A percentile compares a stretch with the other conserved stretches of the same genome.
Conservation (phyloP, 257 asterid genomes). For the Solanum neorickii region DNA sequence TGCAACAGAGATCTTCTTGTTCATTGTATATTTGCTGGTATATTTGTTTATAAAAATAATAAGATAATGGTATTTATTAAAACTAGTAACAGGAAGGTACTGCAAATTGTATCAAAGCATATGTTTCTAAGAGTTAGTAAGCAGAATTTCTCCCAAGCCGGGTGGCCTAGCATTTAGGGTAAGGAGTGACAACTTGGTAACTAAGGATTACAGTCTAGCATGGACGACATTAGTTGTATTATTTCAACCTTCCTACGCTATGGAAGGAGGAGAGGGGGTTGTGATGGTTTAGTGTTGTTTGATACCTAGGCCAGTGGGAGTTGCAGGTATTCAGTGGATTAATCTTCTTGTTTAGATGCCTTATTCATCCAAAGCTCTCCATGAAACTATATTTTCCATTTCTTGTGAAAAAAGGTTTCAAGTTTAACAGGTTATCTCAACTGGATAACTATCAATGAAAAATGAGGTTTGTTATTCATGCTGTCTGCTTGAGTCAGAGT, state of each 20-base stretch:
- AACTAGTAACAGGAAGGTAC: neutral
- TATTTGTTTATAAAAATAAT: neutral
- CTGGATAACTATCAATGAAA: neutral
- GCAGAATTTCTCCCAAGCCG: neutral
- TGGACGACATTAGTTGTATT: neutral
- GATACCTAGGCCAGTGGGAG: neutral
- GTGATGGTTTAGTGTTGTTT: neutral
- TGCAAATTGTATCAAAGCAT: neutral
- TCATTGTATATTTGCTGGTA: neutral
- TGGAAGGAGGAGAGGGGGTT: neutral
- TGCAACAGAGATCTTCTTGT: neutral
- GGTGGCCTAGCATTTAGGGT: neutral
- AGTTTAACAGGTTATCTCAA: neutral
- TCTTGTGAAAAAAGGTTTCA: neutral
- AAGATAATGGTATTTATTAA: neutral
- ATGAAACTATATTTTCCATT: neutral
- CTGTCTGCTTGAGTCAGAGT: neutral
- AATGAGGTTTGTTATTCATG: neutral
- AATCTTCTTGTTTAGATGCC: neutral
- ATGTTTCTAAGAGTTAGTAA: neutral
- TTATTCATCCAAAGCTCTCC: neutral
- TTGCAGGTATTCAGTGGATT: neutral
- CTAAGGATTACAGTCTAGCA: neutral
- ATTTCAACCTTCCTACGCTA: neutral
- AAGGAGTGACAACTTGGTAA: neutral